Conservation (phyloP, 2,329 filamentous ascomycete species). For the Alternaria alternata region DNA sequence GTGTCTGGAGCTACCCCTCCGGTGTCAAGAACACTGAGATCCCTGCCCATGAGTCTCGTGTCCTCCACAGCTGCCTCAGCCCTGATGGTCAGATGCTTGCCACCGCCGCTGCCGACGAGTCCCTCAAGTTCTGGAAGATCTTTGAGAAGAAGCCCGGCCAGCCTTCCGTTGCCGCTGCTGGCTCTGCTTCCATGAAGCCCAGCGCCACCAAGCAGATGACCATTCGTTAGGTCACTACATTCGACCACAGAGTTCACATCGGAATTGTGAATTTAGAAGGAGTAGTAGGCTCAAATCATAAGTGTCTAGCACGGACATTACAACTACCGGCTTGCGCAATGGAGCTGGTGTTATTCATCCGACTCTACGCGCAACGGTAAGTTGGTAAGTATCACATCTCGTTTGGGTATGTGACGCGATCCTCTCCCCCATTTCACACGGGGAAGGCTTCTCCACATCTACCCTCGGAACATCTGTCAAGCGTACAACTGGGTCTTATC, state of each 20-base stretch:
- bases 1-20: slow-evolving; percentile 98
- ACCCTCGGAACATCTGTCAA: slow-evolving; percentile 40
- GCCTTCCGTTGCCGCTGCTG: slow-evolving; percentile 69
- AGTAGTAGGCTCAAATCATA: slow-evolving; percentile 29
- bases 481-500: slow-evolving; percentile 29
- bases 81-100: slow-evolving; percentile 98
- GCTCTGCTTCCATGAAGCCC: slow-evolving; percentile 76
- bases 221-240: slow-evolving; percentile 44
- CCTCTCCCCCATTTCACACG: slow-evolving; percentile 18
- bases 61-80: slow-evolving; percentile 95
- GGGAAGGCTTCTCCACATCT: slow-evolving; percentile 42
- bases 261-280: not conserved
- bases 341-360: slow-evolving; percentile 41
- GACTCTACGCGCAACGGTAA: slow-evolving; percentile 54
- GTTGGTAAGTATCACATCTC: slow-evolving; percentile 54
- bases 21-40: slow-evolving; percentile 98
- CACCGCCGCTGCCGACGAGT: slow-evolving; percentile 94
- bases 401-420: slow-evolving; percentile 52
- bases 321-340: slow-evolving; percentile 48
- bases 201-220: slow-evolving; percentile 96
- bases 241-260: not conserved
- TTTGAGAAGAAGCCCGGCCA: slow-evolving; percentile 96
- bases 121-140: slow-evolving; percentile 99
- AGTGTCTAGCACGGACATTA: slow-evolving; percentile 21
- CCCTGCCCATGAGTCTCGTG: slow-evolving; percentile 93